Conservation (phyloP, 768 basidiomycete species). For the Piloderma croceum region DNA sequence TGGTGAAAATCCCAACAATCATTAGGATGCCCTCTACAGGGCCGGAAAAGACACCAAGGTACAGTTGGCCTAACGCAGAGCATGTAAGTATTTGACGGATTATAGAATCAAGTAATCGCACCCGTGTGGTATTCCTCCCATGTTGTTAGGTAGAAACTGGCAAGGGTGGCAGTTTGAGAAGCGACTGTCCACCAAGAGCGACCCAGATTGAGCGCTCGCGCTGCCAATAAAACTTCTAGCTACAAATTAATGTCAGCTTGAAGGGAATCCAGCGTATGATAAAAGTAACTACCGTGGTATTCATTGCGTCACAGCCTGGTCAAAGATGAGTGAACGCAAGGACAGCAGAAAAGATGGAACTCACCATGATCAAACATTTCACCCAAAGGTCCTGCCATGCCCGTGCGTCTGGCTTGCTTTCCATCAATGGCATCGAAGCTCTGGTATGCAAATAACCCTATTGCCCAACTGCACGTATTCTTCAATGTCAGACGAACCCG, state of each 20-base stretch:
- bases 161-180: slow-evolving; percentile 64
- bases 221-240: slow-evolving; percentile 82
- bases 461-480: slow-evolving; percentile 58
- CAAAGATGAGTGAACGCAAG: not conserved
- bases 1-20: slow-evolving; percentile 67
- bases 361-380: slow-evolving; percentile 98
- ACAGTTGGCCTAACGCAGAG: slow-evolving; percentile 61
- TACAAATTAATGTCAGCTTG: slow-evolving; percentile 24
- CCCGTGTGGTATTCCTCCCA: slow-evolving; percentile 90
- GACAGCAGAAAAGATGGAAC: slow-evolving; percentile 10
- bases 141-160: slow-evolving; percentile 70
- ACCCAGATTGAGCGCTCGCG: slow-evolving; percentile 84
- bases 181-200: slow-evolving; percentile 97
- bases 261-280: no score
- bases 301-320: slow-evolving; percentile 85
- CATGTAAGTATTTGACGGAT: not conserved
- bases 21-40: slow-evolving; percentile 95
- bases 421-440: slow-evolving; percentile 86
- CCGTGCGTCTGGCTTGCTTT: slow-evolving; percentile 95
- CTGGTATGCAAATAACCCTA: slow-evolving; percentile 90
- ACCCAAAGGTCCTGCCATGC: slow-evolving; percentile 96
- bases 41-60: slow-evolving; percentile 89
- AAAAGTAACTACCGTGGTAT: slow-evolving; percentile 68
- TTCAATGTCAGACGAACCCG: slow-evolving; percentile 1
- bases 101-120: slow-evolving; percentile 20